Evolutionary conservation across 169 alveolate species (phyloP).

Genomic region (Cryptosporidium ryanae): DNA sequence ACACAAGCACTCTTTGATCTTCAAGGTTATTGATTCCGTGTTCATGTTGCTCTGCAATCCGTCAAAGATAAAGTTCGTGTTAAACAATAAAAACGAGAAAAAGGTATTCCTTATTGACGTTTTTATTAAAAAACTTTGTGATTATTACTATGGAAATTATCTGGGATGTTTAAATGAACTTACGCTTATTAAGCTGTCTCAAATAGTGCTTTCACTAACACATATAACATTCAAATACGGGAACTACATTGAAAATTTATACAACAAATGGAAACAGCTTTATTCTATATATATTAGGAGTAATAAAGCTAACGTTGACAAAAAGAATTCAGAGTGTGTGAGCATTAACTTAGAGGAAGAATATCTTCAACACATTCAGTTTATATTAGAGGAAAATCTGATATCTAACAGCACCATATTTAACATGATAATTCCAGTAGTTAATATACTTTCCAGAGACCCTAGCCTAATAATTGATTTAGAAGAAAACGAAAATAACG

Average conservation of each 20-base stretch:
- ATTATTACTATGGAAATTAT: neutral
- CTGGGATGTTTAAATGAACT: constrained; percentile 18
- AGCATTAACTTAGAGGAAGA: constrained; percentile 44
- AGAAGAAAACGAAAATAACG: neutral
- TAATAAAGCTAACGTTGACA: neutral
- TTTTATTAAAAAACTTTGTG: constrained; percentile 23
- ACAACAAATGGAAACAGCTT: constrained; percentile 44
- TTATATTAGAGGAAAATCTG: constrained; percentile 36
- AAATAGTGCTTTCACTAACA: constrained; percentile 6
- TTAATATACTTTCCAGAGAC: constrained; percentile 47
- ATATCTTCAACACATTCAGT: constrained; percentile 7
- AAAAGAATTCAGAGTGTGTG: constrained; percentile 5
- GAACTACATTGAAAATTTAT: constrained; percentile 25
- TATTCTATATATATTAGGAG: constrained; percentile 12
- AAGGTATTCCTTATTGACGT: constrained; percentile 1
- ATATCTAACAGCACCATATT: constrained; percentile 23
- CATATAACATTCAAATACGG: constrained; percentile 49
- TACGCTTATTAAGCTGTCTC: constrained; percentile 19
- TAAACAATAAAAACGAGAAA: neutral
- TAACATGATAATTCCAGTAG: constrained; percentile 43
- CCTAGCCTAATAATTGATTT: constrained; percentile 11
- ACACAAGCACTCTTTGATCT: constrained; percentile 3
- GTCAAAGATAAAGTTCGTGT: constrained; percentile 31
- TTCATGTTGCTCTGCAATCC: constrained; percentile 42
- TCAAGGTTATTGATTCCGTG: constrained; percentile 33